Evolutionary conservation across 2,329 filamentous ascomycete genomes (phyloP).

Genomic region (Alternaria triticimaculans): DNA sequence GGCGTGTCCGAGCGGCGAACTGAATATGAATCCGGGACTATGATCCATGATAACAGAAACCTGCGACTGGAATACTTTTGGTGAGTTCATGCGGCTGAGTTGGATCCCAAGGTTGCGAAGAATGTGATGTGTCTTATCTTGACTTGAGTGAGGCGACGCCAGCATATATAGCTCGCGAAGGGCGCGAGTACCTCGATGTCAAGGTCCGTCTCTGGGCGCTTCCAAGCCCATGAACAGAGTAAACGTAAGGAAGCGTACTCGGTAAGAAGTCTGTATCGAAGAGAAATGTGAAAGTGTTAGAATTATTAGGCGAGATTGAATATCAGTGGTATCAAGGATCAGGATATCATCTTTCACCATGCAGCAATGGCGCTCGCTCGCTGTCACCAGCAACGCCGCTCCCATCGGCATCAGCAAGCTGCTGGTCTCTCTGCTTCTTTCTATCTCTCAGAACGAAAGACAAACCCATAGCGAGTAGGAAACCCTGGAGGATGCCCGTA

Average conservation of each 20-base stretch:
- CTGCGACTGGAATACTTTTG: background rate
- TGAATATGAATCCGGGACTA: background rate
- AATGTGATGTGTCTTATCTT: background rate
- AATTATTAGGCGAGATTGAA: background rate
- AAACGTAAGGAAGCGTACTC: background rate
- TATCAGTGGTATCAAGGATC: background rate
- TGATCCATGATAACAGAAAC: background rate
- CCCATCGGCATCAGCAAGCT: background rate
- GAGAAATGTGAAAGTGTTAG: background rate
- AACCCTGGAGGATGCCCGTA: slow-evolving; percentile 84
- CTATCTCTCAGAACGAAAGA: slow-evolving; percentile 69
- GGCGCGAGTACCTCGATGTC: slow-evolving; percentile 10
- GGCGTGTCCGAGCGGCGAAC: too few species aligned
- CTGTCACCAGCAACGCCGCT: background rate
- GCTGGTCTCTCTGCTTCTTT: slow-evolving; percentile 18
- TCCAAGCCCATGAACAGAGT: background rate
- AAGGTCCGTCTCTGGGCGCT: background rate
- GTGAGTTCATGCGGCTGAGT: background rate
- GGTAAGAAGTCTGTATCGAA: background rate
- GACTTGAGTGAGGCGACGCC: background rate
- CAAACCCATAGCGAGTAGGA: slow-evolving; percentile 79
- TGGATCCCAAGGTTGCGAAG: background rate
- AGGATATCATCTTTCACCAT: background rate
- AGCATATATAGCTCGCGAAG: background rate
- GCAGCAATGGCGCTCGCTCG: slow-evolving; percentile 9